Evolutionary conservation across 257 asterid genomes (phyloP), one percentile per base, ranked within the genome.

Genomic region (Scutellaria baicalensis): DNA sequence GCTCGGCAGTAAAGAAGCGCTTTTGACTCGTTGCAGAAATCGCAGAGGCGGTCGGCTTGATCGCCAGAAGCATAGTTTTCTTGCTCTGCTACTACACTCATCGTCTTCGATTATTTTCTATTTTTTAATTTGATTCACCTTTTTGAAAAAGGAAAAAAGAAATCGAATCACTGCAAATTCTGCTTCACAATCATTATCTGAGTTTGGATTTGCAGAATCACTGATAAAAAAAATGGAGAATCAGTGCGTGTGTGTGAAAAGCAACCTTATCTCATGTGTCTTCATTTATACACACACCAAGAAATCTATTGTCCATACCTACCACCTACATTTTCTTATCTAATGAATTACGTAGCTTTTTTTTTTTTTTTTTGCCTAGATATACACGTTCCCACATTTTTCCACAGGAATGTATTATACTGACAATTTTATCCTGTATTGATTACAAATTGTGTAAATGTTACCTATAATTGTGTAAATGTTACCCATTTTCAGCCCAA

Each of bases 1-100:
- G 99, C 97, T 44, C 93, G 84, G 80, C 99, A 94, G 77, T 89
- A 91, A 39, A 91, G 73, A 5, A 94, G 74, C 4, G 97, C 97
- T 16, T 70, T 81, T 0, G 87, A 64, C 60, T 78, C 82, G 56
- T 82, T 80, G 78, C 99, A 94, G 80, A 91, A 94, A 76, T 86
- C 97, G 80, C 99, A 94, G 5, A 72, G 77, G 11, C 87, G 85
- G 9, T 38, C 60, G 14, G 33, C 42, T 21, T 48, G 52, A 27
- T 71, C 78, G 14, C 42, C 20, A 2, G 38, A 6, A 1, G 6
- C 18, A 61, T 36, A 14, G 16, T 3, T 72, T 31, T 76, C 84
- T 56, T 33, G 63, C 49, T 76, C 74, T 9, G 67, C 50, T 48
- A 45, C 50, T 48, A 45, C 61, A 61, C 48, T 73, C 84, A 82